Base-by-base conservation (phyloP, 1,284 basidiomycete species). In the Takashimella koratensis region DNA sequence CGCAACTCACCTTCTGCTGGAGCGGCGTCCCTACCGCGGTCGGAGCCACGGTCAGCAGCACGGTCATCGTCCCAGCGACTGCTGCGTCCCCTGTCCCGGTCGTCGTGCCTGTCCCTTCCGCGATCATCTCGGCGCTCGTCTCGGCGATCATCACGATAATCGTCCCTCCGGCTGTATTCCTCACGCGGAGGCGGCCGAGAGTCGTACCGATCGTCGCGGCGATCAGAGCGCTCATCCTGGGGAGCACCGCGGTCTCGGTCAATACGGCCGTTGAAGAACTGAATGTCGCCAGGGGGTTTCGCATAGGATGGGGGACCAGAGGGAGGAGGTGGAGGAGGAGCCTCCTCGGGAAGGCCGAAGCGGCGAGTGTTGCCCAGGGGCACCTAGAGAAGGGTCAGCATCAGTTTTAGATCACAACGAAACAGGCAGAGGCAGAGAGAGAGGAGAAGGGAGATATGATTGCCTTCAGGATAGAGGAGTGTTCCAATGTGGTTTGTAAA, bases 291-390 rank as follows among this genome's bases (percentile, higher is more conserved):
- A 4, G 69, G 63, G 19, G 70, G 64, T 47, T 68, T 64, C 25
- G 57, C 57, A 47, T 63, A 64, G 44, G 56, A 52, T 20, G 59
- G 86, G 86, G 26, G 88, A 10, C 65, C 63, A 19, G 67, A 86
- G 24, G 87, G 85, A 2, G 71, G 68, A 36, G 73, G 87, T 55
- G 86, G 86, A 25, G 86, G 84, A 25, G 83, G 83, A 24, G 77
- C 79, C 45, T 77, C 73, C 52, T 71, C 73, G 27, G 87, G 87
- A 45, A 89, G 86, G 51, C 91, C 90, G 76, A 94, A 94, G 53
- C 90, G 86, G 68, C 91, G 86, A 68, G 88, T 86, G 68, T 85
- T 83, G 50, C 88, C 90, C 16, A 79, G 60, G 6, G 78, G 78
- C 5, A 71, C 68, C 74, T 76, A 63, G 43, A 30, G 24, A 27